phyloP scores from a whole-genome alignment of 1,139 yeast genomes.

The Geotrichum aggregatum region DNA sequence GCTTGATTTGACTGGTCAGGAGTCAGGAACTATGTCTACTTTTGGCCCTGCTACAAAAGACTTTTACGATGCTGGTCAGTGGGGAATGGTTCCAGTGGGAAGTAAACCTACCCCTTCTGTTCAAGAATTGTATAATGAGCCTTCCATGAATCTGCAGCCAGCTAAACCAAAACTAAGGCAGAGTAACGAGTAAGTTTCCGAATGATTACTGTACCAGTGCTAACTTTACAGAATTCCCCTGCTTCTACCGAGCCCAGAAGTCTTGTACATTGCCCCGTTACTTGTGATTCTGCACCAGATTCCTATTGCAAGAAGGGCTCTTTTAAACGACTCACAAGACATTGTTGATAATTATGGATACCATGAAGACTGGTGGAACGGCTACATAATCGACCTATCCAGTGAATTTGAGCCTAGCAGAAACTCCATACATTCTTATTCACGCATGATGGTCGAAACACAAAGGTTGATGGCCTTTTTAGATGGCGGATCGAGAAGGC shows the following conservation, averaged over 20 bases:
- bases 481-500: constrained; percentile 41
- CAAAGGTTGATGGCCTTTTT: constrained; percentile 47
- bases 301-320: constrained; percentile 40
- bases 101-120: constrained; percentile 5
- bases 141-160: constrained; percentile 11
- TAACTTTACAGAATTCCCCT: constrained; percentile 32
- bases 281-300: constrained; percentile 45
- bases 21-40: constrained; percentile 19
- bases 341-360: constrained; percentile 41
- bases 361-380: constrained; percentile 46
- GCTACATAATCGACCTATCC: constrained; percentile 30
- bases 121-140: constrained; percentile 11
- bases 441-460: constrained; percentile 38
- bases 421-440: constrained; percentile 21
- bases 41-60: constrained; percentile 33
- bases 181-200: constrained; percentile 17
- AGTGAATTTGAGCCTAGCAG: background rate
- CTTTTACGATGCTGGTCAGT: constrained; percentile 28
- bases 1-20: constrained; percentile 19
- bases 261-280: constrained; percentile 43
- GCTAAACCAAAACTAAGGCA: constrained; percentile 21
- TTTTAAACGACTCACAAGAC: constrained; percentile 37
- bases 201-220: constrained; percentile 19
- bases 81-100: constrained; percentile 32
- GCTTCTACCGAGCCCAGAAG: constrained; percentile 39